Conservation (phyloP, 257 asterid species). For the Jaltomata sinuosa region DNA sequence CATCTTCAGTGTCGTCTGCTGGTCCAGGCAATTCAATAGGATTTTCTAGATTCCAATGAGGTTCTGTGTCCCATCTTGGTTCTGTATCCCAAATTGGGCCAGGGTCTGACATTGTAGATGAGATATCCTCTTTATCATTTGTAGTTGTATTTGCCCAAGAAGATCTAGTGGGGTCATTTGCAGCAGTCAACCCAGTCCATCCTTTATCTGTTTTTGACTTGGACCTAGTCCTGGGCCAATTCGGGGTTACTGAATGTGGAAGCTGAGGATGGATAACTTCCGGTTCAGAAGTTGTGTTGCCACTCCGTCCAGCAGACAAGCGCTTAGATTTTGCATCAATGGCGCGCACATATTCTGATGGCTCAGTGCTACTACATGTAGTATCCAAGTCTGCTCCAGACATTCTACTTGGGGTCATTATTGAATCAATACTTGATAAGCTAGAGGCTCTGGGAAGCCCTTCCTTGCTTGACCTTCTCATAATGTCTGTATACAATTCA, state of each 20-base stretch:
- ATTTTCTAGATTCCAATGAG: constrained; percentile 53
- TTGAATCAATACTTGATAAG: constrained; percentile 88
- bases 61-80: constrained; percentile 93
- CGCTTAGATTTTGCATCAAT: constrained; percentile 88
- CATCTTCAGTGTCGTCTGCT: constrained; percentile 37
- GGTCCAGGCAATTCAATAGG: constrained; percentile 70
- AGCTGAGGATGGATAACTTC: constrained; percentile 87
- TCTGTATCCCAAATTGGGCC: constrained; percentile 99
- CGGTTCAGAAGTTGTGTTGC: constrained; percentile 56
- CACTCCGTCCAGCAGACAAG: constrained; percentile 60
- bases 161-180: constrained; percentile 51
- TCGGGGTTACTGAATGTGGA: constrained; percentile 72
- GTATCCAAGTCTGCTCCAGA: constrained; percentile 73
- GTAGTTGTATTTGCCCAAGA: constrained; percentile 68
- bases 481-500: constrained; percentile 80
- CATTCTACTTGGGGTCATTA: constrained; percentile 78
- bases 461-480: constrained; percentile 89
- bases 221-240: constrained; percentile 87
- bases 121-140: constrained; percentile 85
- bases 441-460: constrained; percentile 97
- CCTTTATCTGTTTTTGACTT: constrained; percentile 76
- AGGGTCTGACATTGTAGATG: constrained; percentile 96
- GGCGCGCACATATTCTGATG: constrained; percentile 91
- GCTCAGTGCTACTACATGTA: constrained; percentile 77
- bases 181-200: constrained; percentile 47